Base-by-base conservation (phyloP, 1,284 basidiomycete species). In the Anthracocystis walkeri region DNA sequence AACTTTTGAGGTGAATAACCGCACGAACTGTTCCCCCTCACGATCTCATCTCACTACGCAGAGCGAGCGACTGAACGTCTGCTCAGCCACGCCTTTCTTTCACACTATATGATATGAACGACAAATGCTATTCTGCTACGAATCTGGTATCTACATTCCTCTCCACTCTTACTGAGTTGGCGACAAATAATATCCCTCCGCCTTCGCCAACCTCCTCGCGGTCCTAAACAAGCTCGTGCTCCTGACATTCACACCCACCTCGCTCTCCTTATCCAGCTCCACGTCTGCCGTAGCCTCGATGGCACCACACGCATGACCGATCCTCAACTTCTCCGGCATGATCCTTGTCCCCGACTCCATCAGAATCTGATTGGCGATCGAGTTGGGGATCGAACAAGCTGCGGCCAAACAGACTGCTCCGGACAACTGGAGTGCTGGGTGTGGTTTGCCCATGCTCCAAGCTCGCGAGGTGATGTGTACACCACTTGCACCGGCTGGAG, bases 231-330 rank as follows among this genome's bases (percentile, higher is more conserved):
- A 49, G 7, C 55, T 58, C 11, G 62, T 58, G 20, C 62, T 58
- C 12, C 62, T 27, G 3, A 65, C 62, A 21, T 46, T 25, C 14
- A 65, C 62, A n/a, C 62, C 62, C 4, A 58, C 62, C 29, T 41
- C 8, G 20, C 45, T 65, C 31, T 23, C 42, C 4, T 23, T n/a
- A 21, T 65, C 62, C 29, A 58, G 48, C 44, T 58, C 62, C 38
- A 65, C 62, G 40, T 65, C 62, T 4, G 62, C 62, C 0, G 55
- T 65, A 2, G 62, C 56, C 25, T 65, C 62, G 38, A 65, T 65
- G 1, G 35, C 50, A 16, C 62, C 62, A 23, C 62, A 65, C 7
- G 55, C 56, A 20, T 65, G 62, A 5, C 29, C 40, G 21, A 65
- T 54, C 25, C 41, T 46, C 21, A 65, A 18, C 35, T 48, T 58